These are phyloP conservation scores for Talaromyces islandicus DNA, from an alignment of 2,329 filamentous ascomycete genomes.

Conservation along the genomic window DNA sequence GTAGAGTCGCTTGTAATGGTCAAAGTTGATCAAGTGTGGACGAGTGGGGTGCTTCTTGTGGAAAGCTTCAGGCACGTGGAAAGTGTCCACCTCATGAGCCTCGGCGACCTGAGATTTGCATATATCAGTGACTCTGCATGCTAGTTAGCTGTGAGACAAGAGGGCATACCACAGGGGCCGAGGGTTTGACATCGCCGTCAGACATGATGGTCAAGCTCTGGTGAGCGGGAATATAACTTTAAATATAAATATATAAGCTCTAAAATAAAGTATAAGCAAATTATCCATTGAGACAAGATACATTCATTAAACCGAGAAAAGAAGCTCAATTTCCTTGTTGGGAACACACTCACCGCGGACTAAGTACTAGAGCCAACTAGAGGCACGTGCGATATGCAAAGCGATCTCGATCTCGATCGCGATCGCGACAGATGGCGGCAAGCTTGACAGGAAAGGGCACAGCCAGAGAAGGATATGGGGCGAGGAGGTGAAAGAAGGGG, in stretches of 20 bases:
- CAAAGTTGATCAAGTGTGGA: conserved; percentile 54
- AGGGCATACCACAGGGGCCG: conserved; percentile 7
- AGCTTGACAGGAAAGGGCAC: background rate
- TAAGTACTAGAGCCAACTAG: background rate
- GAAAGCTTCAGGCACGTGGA: conserved; percentile 54
- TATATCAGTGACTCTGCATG: conserved; percentile 1
- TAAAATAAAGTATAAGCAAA: background rate
- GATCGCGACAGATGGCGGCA: background rate
- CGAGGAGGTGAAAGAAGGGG: background rate
- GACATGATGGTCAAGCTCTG: conserved; percentile 15
- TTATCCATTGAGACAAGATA: background rate
- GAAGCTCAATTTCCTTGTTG: background rate
- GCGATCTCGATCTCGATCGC: background rate
- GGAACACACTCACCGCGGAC: background rate
- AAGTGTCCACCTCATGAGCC: conserved; percentile 44
- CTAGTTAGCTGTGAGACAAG: background rate
- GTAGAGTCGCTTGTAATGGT: conserved; percentile 60
- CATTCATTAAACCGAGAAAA: background rate
- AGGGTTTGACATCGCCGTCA: conserved; percentile 16
- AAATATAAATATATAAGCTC: background rate
- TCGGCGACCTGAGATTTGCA: conserved; percentile 33
- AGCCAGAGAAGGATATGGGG: background rate
- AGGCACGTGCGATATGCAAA: background rate
- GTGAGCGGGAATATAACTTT: background rate
- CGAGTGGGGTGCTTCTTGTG: conserved; percentile 55